phyloP scores from a whole-genome alignment of 106 monocot species.

The Allium cepa region DNA sequence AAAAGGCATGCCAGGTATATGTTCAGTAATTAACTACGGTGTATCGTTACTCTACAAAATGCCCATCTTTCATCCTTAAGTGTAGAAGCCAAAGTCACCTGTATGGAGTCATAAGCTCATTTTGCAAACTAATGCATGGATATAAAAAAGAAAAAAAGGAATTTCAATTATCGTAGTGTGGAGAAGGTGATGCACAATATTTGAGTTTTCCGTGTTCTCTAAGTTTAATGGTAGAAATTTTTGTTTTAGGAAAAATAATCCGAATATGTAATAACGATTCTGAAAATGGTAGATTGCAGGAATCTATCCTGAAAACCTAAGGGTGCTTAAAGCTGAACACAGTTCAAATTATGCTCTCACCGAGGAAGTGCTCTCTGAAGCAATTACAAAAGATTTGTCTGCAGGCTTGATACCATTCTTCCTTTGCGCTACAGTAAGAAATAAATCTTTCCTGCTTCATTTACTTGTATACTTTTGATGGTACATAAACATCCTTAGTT shows the following conservation, averaged over 20 bases:
- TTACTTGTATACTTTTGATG: neutral
- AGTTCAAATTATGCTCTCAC: constrained; percentile 27
- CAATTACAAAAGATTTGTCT: constrained; percentile 25
- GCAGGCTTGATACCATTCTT: constrained; percentile 52
- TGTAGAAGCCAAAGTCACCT: too few relatives aligned
- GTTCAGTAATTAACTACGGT: neutral
- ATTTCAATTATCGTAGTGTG: too few relatives aligned
- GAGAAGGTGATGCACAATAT: too few relatives aligned
- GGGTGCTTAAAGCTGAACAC: constrained; percentile 30
- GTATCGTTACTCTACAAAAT: too few relatives aligned
- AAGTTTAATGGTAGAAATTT: too few relatives aligned
- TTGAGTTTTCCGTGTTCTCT: too few relatives aligned
- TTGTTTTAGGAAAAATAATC: too few relatives aligned
- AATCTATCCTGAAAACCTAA: constrained; percentile 29
- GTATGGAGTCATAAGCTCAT: too few relatives aligned
- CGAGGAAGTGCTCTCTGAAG: constrained; percentile 19
- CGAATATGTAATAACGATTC: too few relatives aligned
- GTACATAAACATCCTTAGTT: neutral
- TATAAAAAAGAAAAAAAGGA: too few relatives aligned
- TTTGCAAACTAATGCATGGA: too few relatives aligned
- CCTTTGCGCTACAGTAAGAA: constrained; percentile 69
- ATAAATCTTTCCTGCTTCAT: neutral
- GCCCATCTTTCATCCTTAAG: too few relatives aligned
- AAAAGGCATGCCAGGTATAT: constrained; percentile 86
- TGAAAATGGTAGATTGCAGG: constrained; percentile 45